Conservation (phyloP, 176 grass and related monocot genomes). For the Triticum turgidum region DNA sequence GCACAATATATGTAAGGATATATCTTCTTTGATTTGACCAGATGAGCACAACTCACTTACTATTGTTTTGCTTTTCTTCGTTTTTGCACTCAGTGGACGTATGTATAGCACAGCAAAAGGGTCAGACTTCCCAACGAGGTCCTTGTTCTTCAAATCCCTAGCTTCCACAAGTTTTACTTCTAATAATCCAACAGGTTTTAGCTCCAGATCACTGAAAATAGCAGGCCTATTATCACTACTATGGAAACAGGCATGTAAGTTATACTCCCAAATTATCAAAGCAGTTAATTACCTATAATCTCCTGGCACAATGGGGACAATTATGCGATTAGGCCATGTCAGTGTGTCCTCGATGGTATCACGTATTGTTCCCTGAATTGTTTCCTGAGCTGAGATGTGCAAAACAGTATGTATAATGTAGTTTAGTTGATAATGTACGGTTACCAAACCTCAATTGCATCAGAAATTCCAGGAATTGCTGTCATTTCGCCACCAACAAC, state of each 20-base stretch:
- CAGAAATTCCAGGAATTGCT: slow-evolving; percentile 97
- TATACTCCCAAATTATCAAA: slow-evolving; percentile 20
- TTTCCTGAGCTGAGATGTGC: slow-evolving; percentile 28
- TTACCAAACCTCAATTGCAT: slow-evolving; percentile 90
- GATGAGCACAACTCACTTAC: slow-evolving; percentile 57
- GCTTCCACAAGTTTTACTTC: slow-evolving; percentile 99
- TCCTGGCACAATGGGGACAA: slow-evolving; percentile 91
- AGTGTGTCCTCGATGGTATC: slow-evolving; percentile 92
- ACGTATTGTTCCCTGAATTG: slow-evolving; percentile 71
- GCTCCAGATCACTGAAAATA: slow-evolving; percentile 80
- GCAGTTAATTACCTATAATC: slow-evolving; percentile 73
- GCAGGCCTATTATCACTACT: slow-evolving; percentile 25
- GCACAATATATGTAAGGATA: slow-evolving; percentile 38
- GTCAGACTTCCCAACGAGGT: slow-evolving; percentile 94
- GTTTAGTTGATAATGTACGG: slow-evolving; percentile 6
- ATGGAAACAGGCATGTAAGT: not conserved
- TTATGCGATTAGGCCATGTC: slow-evolving; percentile 91
- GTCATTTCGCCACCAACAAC: slow-evolving; percentile 93
- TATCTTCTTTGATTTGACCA: slow-evolving; percentile 12
- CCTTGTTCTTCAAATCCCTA: slow-evolving; percentile 84
- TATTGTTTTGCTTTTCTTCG: slow-evolving; percentile 93
- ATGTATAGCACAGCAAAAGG: slow-evolving; percentile 80
- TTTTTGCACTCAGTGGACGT: slow-evolving; percentile 82
- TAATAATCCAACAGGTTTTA: slow-evolving; percentile 87
- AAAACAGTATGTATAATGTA: slow-evolving; percentile 7